Evolutionary conservation across 2,329 filamentous ascomycete genomes (phyloP), one percentile per base, ranked within the genome.

Genomic region (Aureobasidium pullulans): DNA sequence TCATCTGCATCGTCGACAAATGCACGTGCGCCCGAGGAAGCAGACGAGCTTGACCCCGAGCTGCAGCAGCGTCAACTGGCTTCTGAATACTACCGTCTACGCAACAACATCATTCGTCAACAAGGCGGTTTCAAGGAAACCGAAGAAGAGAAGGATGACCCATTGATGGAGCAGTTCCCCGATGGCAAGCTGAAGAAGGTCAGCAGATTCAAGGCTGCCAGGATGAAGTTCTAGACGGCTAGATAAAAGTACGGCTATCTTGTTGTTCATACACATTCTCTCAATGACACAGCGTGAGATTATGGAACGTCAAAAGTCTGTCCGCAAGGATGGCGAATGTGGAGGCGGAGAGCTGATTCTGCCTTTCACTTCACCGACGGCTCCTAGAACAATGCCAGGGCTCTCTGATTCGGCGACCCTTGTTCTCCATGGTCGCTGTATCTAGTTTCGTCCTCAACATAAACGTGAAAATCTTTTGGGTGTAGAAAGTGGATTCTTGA

Each of bases 61-160:
- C 76, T 92, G 32, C 78, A 93, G 53, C 82, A 88, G 57, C 85
- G 89, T 63, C 88, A 96, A 71, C 85, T 96, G 13, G 86, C 89
- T 7, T 83, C 84, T 39, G 89, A 95, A 69, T 96, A 96, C 72
- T 88, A 96, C 71, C 85, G 84, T 46, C 79, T 89, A 71, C 87
- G 93, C 19, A 96, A 92, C 70, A 84, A 83, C 67, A 86, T 95
- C 73, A 91, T 96, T 57, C 84, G 90, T 65, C 82, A 85, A 66
- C 84, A 94, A 66, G 91, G 91, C 54, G 91, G 91, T 3, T 96
- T 96, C 71, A 75, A 88, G 66, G 66, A 70, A 2, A 81, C 84
- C 60, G 82, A 89, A 59, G 84, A 90, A 62, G 79, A 82, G 52
- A 80, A 79, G 50, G 76, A 82, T 11, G 81, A 83, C 42, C 80